phyloP scores from a whole-genome alignment of 2,329 filamentous ascomycete species.

The Botrytis porri region DNA sequence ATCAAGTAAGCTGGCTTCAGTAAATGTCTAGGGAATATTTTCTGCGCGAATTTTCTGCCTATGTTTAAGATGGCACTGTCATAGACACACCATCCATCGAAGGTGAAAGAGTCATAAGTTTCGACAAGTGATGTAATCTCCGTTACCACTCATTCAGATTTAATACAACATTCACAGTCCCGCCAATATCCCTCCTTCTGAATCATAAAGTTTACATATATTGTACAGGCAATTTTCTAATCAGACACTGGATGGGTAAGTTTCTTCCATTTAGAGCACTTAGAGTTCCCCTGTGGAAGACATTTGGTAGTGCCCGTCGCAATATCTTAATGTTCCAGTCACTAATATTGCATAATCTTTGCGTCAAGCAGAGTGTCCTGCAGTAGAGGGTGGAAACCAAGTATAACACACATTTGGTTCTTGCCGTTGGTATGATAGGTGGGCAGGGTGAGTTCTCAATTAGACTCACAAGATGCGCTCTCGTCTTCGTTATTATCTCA shows the following conservation, averaged over 20 bases:
- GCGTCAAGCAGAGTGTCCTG: no score
- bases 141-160: neutral
- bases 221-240: fast-evolving
- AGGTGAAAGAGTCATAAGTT: neutral
- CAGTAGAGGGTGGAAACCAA: neutral
- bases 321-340: neutral
- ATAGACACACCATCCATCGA: neutral
- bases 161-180: neutral
- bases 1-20: no score
- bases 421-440: neutral
- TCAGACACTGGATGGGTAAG: neutral
- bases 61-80: no score
- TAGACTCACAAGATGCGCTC: no score
- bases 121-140: neutral
- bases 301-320: no score
- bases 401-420: neutral
- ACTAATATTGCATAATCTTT: neutral
- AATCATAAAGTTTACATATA: fast-evolving
- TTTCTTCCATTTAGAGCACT: neutral
- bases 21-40: neutral
- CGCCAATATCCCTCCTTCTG: neutral
- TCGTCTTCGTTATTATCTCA: neutral
- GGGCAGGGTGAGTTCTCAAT: neutral
- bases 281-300: neutral
- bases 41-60: no score